Percentiles rank a stretch among this genome's conserved stretches.
Conservation (phyloP, 2,329 filamentous ascomycete species). For the Penicillium sp. region DNA sequence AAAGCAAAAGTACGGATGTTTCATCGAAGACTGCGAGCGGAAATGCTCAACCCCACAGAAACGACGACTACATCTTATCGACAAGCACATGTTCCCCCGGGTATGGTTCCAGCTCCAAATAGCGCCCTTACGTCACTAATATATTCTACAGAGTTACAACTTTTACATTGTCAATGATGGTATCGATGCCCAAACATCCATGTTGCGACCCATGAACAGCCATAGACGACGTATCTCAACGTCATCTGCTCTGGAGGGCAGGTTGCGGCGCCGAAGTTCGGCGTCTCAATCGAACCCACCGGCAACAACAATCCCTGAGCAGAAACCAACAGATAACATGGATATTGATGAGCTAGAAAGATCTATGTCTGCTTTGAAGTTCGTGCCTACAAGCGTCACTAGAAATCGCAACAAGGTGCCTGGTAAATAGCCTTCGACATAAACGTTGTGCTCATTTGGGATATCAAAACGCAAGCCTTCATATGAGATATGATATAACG, state of each 20-base stretch:
- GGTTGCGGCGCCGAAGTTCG: slow-evolving; percentile 32
- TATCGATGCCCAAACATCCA: slow-evolving; percentile 78
- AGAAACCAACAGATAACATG: slow-evolving; percentile 20
- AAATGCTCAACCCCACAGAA: slow-evolving; percentile 82
- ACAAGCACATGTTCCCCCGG: slow-evolving; percentile 88
- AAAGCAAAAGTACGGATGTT: slow-evolving; percentile 70
- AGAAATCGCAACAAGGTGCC: slow-evolving; percentile 27
- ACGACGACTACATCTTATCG: slow-evolving; percentile 81
- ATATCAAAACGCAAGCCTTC: not conserved
- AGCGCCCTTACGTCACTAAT: not conserved
- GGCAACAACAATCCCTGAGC: not conserved
- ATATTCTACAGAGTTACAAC: slow-evolving; percentile 65
- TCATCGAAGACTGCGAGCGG: slow-evolving; percentile 82
- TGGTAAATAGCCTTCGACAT: slow-evolving; percentile 10
- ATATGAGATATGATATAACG: not conserved
- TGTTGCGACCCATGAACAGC: slow-evolving; percentile 56
- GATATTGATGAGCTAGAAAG: slow-evolving; percentile 40
- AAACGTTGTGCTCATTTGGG: not conserved
- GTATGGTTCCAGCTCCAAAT: slow-evolving; percentile 28
- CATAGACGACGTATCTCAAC: slow-evolving; percentile 38
- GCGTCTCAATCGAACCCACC: slow-evolving; percentile 27
- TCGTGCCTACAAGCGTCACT: slow-evolving; percentile 45
- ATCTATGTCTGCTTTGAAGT: slow-evolving; percentile 46
- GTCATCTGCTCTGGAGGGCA: slow-evolving; percentile 33
- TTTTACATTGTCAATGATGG: slow-evolving; percentile 83